Percentiles rank a stretch among this genome's conserved stretches.
phyloP scores from a whole-genome alignment of 495 filamentous ascomycete species.

The Parathielavia hyrcaniae region DNA sequence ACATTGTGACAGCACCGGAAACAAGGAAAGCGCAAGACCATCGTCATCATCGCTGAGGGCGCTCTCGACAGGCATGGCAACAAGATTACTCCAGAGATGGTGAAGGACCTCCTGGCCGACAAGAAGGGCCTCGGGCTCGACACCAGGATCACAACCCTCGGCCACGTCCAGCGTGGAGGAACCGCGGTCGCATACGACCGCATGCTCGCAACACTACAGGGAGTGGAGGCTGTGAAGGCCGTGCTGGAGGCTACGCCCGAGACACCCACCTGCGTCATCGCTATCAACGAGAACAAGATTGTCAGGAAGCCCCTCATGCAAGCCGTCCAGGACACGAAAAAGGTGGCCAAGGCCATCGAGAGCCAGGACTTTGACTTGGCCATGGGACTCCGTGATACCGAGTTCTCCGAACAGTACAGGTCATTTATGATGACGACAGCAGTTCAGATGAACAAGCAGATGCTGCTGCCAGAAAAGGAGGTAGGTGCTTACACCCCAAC shows the following conservation, averaged over 20 bases:
- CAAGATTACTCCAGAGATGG: constrained; percentile 69
- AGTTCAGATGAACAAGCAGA: constrained; percentile 39
- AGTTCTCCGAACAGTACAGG: constrained; percentile 88
- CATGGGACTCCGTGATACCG: constrained; percentile 80
- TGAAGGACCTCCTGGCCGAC: constrained; percentile 82
- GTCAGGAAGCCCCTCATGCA: constrained; percentile 79
- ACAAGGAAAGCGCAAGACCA: constrained; percentile 91
- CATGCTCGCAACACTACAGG: constrained; percentile 87
- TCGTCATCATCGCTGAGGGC: constrained; percentile 95
- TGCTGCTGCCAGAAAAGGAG: constrained; percentile 62
- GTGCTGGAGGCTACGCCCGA: constrained; percentile 88
- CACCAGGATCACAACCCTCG: constrained; percentile 89
- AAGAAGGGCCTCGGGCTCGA: constrained; percentile 67
- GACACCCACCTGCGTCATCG: constrained; percentile 88
- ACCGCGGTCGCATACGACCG: constrained; percentile 90
- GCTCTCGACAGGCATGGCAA: constrained; percentile 80
- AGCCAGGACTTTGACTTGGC: constrained; percentile 75
- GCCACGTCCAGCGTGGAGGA: constrained; percentile 93
- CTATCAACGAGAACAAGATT: constrained; percentile 97
- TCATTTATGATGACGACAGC: constrained; percentile 85
- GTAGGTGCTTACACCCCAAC: constrained; percentile 38
- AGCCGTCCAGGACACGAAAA: constrained; percentile 76
- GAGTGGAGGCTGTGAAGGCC: constrained; percentile 92
- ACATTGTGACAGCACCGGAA: constrained; percentile 62
- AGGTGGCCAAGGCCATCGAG: constrained; percentile 73